Conservation (phyloP, 2,329 filamentous ascomycete species). For the Epicoccum sorghinum region DNA sequence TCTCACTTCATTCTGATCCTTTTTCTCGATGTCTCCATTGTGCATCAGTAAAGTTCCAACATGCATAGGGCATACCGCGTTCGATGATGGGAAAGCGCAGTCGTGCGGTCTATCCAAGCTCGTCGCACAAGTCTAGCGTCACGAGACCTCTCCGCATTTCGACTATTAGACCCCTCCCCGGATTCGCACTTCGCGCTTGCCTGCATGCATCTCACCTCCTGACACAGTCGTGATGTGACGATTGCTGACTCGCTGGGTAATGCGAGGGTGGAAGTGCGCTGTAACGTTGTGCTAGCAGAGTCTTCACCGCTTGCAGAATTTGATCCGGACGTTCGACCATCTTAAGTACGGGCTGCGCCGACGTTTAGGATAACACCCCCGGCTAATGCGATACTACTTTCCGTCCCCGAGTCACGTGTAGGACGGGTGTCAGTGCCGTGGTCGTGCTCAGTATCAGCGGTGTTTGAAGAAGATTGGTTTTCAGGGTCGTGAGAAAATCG, state of each 20-base stretch:
- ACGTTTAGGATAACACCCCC: no score
- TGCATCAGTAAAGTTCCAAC: no score
- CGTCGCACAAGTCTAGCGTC: not conserved
- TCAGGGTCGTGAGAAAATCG: no score
- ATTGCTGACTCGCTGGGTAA: conserved; percentile 3
- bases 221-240: not conserved
- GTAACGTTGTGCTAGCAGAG: conserved; percentile 14
- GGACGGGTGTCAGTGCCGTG: no score
- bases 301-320: conserved; percentile 19
- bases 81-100: no score
- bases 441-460: no score
- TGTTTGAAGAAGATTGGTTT: no score
- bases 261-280: not conserved
- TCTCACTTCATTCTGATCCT: no score
- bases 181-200: conserved; percentile 8
- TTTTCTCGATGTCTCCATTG: no score
- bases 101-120: no score
- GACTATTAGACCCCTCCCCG: not conserved
- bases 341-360: conserved; percentile 4
- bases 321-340: conserved; percentile 12
- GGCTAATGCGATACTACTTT: not conserved
- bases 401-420: not conserved
- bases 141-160: conserved; percentile 11
- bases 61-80: no score
- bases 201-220: conserved; percentile 16